A percentile compares a stretch with the other conserved stretches of the same genome.
Conservation (phyloP, 2,329 filamentous ascomycete species). For the Onygenales sp. region DNA sequence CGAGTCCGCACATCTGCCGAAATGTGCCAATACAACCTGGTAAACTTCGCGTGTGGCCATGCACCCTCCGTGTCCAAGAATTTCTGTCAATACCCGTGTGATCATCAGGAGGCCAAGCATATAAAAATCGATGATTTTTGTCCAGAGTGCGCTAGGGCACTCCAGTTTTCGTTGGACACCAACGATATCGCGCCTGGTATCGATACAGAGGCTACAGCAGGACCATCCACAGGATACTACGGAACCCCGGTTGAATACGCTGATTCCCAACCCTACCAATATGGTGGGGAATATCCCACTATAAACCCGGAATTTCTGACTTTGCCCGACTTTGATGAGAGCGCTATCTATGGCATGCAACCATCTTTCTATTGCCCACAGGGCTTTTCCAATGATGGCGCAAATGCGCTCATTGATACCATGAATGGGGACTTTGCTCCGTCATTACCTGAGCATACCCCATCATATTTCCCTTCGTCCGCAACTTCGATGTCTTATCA, state of each 20-base stretch:
- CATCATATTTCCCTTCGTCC: not conserved
- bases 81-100: not conserved
- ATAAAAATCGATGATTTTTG: not conserved
- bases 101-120: not conserved
- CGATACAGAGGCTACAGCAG: not conserved
- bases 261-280: not conserved
- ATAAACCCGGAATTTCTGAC: not conserved
- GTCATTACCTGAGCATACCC: not conserved
- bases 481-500: not conserved
- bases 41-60: too few relatives aligned
- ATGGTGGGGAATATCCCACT: not conserved
- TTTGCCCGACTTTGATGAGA: not conserved
- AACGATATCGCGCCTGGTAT: not conserved
- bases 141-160: not conserved
- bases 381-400: not conserved
- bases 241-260: not conserved
- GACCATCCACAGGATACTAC: not conserved
- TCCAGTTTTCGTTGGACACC: not conserved
- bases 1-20: too few relatives aligned
- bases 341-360: not conserved
- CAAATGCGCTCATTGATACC: not conserved
- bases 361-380: too few relatives aligned
- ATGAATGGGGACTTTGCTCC: too few relatives aligned
- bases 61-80: not conserved
- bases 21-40: too few relatives aligned